Base-by-base conservation (phyloP, 2,329 filamentous ascomycete species). In the Pseudophaeomoniella oleicola region DNA sequence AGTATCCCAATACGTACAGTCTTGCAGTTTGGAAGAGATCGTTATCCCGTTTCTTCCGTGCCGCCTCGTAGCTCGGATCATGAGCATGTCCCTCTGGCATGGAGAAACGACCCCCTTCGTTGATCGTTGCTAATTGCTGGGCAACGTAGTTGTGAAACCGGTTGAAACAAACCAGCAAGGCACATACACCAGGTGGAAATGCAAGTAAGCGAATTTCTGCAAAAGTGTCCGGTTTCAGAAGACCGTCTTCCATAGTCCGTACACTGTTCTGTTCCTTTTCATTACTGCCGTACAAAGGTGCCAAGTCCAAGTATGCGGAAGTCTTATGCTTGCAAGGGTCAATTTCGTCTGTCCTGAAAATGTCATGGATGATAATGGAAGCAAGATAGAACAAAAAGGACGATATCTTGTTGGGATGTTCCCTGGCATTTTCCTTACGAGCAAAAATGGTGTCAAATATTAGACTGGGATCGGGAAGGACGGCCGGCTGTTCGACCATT, bases 341-440 rank as follows among this genome's bases (percentile, higher is more conserved):
- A 5, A 57, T 59, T 19, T 72, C 69, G 44, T 69, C 71, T 2
- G 75, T 79, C n/a, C 70, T 63, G 57, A 79, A 79, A 37, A 75
- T 59, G 46, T 74, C 60, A 42, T 69, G 66, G 34, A 67, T 69
- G 44, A 71, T 68, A 48, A 84, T 78, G 4, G 75, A 71, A 0
- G 78, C 79, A 18, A 80, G 60, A 46, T 82, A 82, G 53, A 81
- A 81, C 9, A 84, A 60, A 63, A 81, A 74, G 46, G 73, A 76
- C 0, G 77, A 82, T 30, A 83, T 71, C 5, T 71, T 66, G 33
- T 76, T 76, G 0, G 75, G 72, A 50, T 81, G 78, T 37, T 72
- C 60, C 42, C 72, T 62, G 34, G 41, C 34, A 19, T 45, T 36
- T 14, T 42, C 37, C 40, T 69, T 67, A 16, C 78, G 69, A 12